Base-by-base conservation (phyloP, 2,329 filamentous ascomycete species). In the Ceratocystis cacaofunesta region DNA sequence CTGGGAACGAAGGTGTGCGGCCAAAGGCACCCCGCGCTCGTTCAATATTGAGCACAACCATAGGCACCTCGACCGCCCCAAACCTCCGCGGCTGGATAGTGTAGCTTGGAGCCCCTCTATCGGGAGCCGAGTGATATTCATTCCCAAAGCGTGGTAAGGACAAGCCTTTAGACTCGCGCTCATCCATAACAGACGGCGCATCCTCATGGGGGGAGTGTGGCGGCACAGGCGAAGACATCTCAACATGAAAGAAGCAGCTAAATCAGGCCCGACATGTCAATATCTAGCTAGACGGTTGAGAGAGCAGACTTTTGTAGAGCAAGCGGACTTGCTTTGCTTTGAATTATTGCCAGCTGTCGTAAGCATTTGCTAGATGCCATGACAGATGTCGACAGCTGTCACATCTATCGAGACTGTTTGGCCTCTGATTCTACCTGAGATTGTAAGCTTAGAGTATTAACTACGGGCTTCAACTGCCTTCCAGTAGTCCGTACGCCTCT, bases 21-120 rank as follows among this genome's bases (percentile, higher is more conserved):
- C 77, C 77, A 71, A 78, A 78, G 0, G 76, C 76, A 55, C 72
- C 75, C 61, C 77, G 71, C 19, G 76, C 73, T 19, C 77, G 73
- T 57, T 78, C 76, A n/a, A 78, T 69, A 63, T 78, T 75, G 68
- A 77, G 71, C 41, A 78, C 76, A 10, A 78, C 71, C 48, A 77
- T 77, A 19, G 77, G 77, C 0, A 78, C 71, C 68, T 78, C 77
- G 19, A 78, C 76, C 5, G 77, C 77, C 2, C 73, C 72, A 3
- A 78, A 70, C 3, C 69, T 66, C 15, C 76, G 72, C 4, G 69
- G 68, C 8, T 75, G 72, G 6, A 78, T 73, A 30, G 68, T 64
- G 62, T 65, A 68, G 28, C 67, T 64, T 19, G 67, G 68, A 2
- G 68, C 68, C 25, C 62, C 67, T 17, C 55, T 52, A 30, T 36